phyloP scores from a whole-genome alignment of 192 early-diverging fungal species.

The Backusella luteola region DNA sequence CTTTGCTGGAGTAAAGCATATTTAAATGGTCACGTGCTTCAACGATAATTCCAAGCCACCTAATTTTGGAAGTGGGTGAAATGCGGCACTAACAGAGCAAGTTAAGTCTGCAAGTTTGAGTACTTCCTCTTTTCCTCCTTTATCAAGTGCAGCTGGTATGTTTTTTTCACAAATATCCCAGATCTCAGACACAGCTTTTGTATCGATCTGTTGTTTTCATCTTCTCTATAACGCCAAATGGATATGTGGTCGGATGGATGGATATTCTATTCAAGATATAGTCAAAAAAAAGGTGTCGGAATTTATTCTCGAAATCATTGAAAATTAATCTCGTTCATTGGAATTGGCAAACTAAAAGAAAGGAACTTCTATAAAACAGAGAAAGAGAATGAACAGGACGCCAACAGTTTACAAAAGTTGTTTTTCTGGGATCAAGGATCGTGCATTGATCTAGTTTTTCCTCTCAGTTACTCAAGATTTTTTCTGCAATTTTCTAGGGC shows the following conservation, averaged over 20 bases:
- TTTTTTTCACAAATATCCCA: background rate
- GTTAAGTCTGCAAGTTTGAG: background rate
- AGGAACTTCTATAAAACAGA: too few relatives aligned
- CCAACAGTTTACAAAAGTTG: background rate
- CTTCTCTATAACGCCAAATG: background rate
- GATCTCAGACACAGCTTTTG: background rate
- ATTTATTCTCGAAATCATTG: background rate
- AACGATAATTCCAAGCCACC: background rate
- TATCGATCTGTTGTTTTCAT: background rate
- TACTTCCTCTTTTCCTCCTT: constrained; percentile 24
- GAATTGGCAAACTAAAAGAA: background rate
- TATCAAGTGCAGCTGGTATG: constrained; percentile 15
- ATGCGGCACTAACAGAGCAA: background rate
- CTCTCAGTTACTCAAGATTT: background rate
- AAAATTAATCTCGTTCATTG: background rate
- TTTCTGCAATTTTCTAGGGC: background rate
- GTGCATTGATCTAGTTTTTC: background rate
- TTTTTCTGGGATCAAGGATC: background rate
- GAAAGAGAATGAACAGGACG: too few relatives aligned
- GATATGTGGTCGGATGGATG: constrained; percentile 3
- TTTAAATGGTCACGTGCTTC: background rate
- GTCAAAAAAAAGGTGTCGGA: background rate
- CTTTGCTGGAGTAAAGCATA: too few relatives aligned
- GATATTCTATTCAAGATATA: background rate
- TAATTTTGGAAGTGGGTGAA: background rate